Evolutionary conservation across 768 basidiomycete species (phyloP).

Genomic region (Suillus weaverae): DNA sequence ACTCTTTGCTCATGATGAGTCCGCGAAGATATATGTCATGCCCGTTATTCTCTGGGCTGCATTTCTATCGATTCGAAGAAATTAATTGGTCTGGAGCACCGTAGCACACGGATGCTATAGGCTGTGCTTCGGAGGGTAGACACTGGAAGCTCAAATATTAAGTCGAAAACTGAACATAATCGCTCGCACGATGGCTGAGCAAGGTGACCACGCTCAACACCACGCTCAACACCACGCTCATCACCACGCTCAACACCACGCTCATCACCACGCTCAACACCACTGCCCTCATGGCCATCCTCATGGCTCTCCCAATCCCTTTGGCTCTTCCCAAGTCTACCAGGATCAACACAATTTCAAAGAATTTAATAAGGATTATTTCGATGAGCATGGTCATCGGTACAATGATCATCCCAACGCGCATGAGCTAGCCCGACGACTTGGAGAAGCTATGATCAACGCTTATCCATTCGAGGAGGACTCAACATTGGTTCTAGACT

Average conservation of each 20-base stretch:
- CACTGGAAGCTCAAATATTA: background rate
- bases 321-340: background rate
- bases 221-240: background rate
- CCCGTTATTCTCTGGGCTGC: background rate
- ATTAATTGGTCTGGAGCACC: background rate
- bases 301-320: background rate
- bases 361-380: constrained; percentile 27
- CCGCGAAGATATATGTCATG: background rate
- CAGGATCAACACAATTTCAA: constrained; percentile 14
- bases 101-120: background rate
- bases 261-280: background rate
- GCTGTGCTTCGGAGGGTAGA: background rate
- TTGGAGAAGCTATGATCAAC: constrained; percentile 30
- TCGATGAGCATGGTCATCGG: constrained; percentile 23
- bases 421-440: constrained; percentile 20
- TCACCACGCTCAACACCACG: too few relatives aligned
- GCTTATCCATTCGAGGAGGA: constrained; percentile 53
- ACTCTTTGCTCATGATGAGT: background rate
- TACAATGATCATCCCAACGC: constrained; percentile 27
- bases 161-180: background rate
- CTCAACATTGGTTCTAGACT: constrained; percentile 64
- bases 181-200: constrained; percentile 2
- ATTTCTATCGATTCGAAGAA: background rate
- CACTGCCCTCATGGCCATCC: background rate
- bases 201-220: constrained; percentile 1